A percentile compares a stretch with the other conserved stretches of the same genome.
These are phyloP conservation scores for Leccinum incarnatum DNA, from an alignment of 768 basidiomycete species.

Conservation along the genomic window DNA sequence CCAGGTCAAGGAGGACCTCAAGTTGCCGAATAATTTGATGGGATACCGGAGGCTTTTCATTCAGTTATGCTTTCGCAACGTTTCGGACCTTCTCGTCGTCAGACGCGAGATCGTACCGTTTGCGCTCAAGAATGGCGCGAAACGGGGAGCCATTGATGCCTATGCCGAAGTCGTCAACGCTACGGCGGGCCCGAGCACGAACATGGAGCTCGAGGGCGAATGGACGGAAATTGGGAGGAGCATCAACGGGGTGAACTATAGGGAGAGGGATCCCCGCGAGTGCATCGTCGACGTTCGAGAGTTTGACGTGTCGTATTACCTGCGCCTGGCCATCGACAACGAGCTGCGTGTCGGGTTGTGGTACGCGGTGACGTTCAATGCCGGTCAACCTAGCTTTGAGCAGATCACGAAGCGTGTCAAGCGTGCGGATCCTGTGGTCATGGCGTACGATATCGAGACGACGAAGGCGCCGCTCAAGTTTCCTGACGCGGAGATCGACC, in stretches of 20 bases:
- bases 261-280: conserved; percentile 83
- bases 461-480: conserved; percentile 99
- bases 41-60: conserved; percentile 92
- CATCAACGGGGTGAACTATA: conserved; percentile 38
- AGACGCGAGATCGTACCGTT: conserved; percentile 88
- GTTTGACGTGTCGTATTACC: conserved; percentile 95
- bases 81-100: conserved; percentile 86
- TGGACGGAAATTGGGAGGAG: conserved; percentile 49
- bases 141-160: conserved; percentile 92
- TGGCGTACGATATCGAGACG: conserved; percentile 99
- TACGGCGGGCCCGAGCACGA: conserved; percentile 62
- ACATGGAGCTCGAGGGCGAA: conserved; percentile 67
- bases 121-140: conserved; percentile 85
- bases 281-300: conserved; percentile 93
- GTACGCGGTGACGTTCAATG: conserved; percentile 85
- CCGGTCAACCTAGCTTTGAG: conserved; percentile 72
- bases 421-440: conserved; percentile 97
- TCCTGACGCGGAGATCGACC: conserved; percentile 92
- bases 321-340: conserved; percentile 99
- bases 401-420: conserved; percentile 84
- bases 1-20: conserved; percentile 88
- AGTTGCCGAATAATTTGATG: conserved; percentile 94
- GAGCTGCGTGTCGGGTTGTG: conserved; percentile 97
- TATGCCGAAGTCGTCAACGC: conserved; percentile 94
- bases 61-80: conserved; percentile 86